phyloP scores from a whole-genome alignment of 495 filamentous ascomycete species.

The Chaetomidium leptoderma region DNA sequence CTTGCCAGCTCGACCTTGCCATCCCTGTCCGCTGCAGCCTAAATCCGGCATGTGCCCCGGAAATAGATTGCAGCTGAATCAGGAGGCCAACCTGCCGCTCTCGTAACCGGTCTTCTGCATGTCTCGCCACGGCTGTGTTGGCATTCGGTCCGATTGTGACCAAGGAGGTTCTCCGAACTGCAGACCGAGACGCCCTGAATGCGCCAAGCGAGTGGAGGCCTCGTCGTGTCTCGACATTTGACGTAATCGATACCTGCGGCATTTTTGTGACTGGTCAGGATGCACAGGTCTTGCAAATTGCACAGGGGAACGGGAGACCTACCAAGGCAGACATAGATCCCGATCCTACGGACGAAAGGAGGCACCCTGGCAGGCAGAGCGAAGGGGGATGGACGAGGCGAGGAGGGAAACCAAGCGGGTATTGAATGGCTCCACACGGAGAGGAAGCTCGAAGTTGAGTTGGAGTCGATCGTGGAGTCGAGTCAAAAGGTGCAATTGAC shows the following conservation, averaged over 20 bases:
- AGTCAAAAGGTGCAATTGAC: constrained; percentile 8
- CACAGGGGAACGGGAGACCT: background rate
- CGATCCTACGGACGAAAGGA: background rate
- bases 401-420: background rate
- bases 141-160: constrained; percentile 12
- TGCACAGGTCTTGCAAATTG: background rate
- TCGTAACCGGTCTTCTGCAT: constrained; percentile 8
- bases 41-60: background rate
- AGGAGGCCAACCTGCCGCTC: constrained; percentile 9
- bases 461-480: constrained; percentile 13
- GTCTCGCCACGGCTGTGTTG: constrained; percentile 6
- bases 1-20: constrained; percentile 9
- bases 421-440: background rate
- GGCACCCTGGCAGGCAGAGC: constrained; percentile 9
- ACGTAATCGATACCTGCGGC: constrained; percentile 15
- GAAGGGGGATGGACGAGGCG: constrained; percentile 7
- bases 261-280: constrained; percentile 16
- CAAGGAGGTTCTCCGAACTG: constrained; percentile 9
- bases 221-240: constrained; percentile 8
- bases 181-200: constrained; percentile 12
- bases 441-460: constrained; percentile 11
- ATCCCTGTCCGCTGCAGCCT: background rate
- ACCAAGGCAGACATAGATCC: background rate
- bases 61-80: constrained; percentile 11
- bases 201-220: constrained; percentile 10